A percentile compares a stretch with the other conserved stretches of the same genome.
Conservation (phyloP, 2,329 filamentous ascomycete species). For the Dryadomyces sulphureus region DNA sequence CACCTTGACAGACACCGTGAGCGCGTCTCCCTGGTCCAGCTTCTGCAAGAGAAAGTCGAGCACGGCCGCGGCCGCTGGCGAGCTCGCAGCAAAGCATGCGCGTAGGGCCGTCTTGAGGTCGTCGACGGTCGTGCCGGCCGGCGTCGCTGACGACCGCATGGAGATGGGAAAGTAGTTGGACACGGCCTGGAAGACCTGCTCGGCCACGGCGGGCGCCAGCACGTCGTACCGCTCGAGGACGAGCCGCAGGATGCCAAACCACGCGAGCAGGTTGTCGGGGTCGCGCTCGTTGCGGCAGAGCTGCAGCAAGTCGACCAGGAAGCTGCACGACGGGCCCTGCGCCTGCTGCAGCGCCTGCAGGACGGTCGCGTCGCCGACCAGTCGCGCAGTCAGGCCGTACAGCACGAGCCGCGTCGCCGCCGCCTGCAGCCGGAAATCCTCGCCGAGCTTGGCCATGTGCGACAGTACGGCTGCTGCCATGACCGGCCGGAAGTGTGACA, state of each 20-base stretch:
- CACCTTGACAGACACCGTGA: conserved; percentile 43
- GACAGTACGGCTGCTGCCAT: conserved; percentile 33
- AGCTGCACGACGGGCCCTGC: conserved; percentile 25
- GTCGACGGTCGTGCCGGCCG: conserved; percentile 37
- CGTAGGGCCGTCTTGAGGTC: conserved; percentile 38
- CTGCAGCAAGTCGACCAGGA: conserved; percentile 33
- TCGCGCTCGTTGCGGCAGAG: conserved; percentile 41
- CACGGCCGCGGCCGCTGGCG: conserved; percentile 27
- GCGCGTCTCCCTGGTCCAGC: conserved; percentile 42
- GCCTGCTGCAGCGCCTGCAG: conserved; percentile 24
- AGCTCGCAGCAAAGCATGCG: conserved; percentile 36
- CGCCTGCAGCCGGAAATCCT: conserved; percentile 41
- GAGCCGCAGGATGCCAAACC: conserved; percentile 35
- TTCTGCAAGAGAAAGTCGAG: conserved; percentile 42
- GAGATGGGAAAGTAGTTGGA: conserved; percentile 49
- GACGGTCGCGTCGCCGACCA: conserved; percentile 23
- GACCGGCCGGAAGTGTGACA: conserved; percentile 35
- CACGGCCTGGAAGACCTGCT: conserved; percentile 38
- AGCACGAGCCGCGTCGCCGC: conserved; percentile 35
- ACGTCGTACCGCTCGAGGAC: conserved; percentile 30
- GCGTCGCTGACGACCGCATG: conserved; percentile 33
- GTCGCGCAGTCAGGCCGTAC: conserved; percentile 30
- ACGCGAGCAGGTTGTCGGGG: conserved; percentile 39
- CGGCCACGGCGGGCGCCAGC: conserved; percentile 26
- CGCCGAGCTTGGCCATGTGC: conserved; percentile 33